Evolutionary conservation across 352 stramenopile species (phyloP), one percentile per base, ranked within the genome.

Genomic region (Aphanomyces cochlioides): DNA sequence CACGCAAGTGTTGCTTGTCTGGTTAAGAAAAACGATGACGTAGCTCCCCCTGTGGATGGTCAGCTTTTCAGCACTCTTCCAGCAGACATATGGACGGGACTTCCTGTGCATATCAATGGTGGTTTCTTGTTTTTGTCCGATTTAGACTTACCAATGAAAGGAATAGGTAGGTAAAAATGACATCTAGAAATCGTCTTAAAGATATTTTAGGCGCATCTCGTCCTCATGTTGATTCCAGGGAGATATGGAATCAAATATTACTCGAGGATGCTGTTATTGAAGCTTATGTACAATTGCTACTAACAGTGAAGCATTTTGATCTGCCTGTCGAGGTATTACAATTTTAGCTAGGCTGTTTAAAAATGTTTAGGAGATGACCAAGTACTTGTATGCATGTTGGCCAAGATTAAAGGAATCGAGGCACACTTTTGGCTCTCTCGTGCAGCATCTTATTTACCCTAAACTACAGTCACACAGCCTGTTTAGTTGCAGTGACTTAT

Each of bases 31-130:
- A 77, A 72, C 15, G 79, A 75, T 7, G 67, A 78, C 58, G 72
- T 78, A 28, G 73, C 71, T 36, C 57, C 67, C 48, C 45, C 28
- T 28, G 28, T 90, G n/a, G 72, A 70, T n/a, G 85, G 85, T n/a
- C 80, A 77, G 38, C 43, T 93, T 50, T 91, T 79, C 72, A 83
- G 87, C 17, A 83, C 83, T 66, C 73, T 88, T 21, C 72, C 83
- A 37, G 89, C 79, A 1, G 63, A 68, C 5, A 77, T 87, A 66
- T 39, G 72, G 7, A 79, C 82, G 19, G 83, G 82, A 0, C 64
- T 93, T 28, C 85, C 83, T 1, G 63, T 93, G 34, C 85, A 93
- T 40, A 78, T 93, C 48, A 90, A 90, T 72, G 85, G 82, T 1
- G 89, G 81, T 47, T 93, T 93, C 67, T 47, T 47, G 7, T 17